A percentile compares a stretch with the other conserved stretches of the same genome.
These are phyloP conservation scores for Lactifluus piperatus DNA, from an alignment of 768 basidiomycete species.

Conservation along the genomic window DNA sequence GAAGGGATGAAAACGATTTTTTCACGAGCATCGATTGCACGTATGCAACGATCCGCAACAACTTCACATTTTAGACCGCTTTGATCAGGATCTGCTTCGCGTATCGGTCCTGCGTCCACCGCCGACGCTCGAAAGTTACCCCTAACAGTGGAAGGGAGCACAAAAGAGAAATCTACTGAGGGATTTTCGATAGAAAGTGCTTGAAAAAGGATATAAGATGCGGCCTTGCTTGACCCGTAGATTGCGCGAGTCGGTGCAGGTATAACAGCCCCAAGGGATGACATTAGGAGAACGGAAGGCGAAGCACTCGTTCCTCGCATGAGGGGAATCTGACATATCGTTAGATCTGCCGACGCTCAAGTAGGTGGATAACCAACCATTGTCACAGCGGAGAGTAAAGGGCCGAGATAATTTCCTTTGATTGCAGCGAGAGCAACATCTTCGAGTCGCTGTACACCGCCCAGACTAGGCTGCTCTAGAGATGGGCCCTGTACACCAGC, in stretches of 20 bases:
- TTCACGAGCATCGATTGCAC: constrained; percentile 49
- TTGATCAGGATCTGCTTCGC: constrained; percentile 44
- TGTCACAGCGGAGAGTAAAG: constrained; percentile 57
- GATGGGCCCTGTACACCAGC: constrained; percentile 43
- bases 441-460: constrained; percentile 52
- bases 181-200: constrained; percentile 77
- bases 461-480: constrained; percentile 32
- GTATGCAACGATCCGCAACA: constrained; percentile 53
- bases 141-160: constrained; percentile 65
- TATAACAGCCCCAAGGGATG: constrained; percentile 68
- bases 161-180: constrained; percentile 46
- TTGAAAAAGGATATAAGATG: constrained; percentile 69
- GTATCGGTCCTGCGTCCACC: constrained; percentile 46
- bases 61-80: constrained; percentile 48
- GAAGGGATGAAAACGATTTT: constrained; percentile 52
- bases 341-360: not conserved
- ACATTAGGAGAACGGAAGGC: constrained; percentile 72
- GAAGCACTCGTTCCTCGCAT: constrained; percentile 52
- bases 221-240: constrained; percentile 78
- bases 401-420: constrained; percentile 60
- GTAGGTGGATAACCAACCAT: constrained; percentile 42
- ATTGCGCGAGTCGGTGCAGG: constrained; percentile 81
- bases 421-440: constrained; percentile 49
- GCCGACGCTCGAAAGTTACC: constrained; percentile 76
- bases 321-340: constrained; percentile 55